phyloP scores from a whole-genome alignment of 2,329 filamentous ascomycete genomes.

The Orbilia oligospora region DNA sequence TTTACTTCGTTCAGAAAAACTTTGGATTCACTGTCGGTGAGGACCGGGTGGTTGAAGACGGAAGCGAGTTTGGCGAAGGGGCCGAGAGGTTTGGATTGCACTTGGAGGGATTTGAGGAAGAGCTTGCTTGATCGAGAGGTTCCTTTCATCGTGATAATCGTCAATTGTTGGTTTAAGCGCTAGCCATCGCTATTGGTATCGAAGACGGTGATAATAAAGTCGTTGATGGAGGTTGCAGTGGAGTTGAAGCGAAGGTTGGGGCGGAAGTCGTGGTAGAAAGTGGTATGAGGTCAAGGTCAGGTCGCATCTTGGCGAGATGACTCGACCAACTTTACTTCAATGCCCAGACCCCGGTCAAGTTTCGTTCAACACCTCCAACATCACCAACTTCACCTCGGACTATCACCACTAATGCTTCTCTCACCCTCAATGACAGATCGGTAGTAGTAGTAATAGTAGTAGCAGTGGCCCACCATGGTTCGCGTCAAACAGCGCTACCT shows the following conservation, averaged over 20 bases:
- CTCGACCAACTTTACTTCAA: not conserved
- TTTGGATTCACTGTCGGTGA: constrained; percentile 50
- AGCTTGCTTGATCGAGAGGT: constrained; percentile 14
- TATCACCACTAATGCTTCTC: constrained; percentile 3
- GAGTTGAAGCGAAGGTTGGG: not conserved
- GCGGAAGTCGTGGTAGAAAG: constrained; percentile 1
- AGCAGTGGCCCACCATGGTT: constrained; percentile 84
- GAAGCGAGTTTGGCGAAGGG: constrained; percentile 24
- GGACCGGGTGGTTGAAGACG: constrained; percentile 45
- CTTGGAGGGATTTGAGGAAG: constrained; percentile 25
- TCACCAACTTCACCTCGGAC: not conserved
- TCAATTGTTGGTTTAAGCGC: not conserved
- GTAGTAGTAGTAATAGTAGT: too few relatives aligned
- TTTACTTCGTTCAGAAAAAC: constrained; percentile 44
- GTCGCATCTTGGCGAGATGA: constrained; percentile 12
- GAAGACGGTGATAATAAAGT: not conserved
- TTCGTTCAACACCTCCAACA: not conserved
- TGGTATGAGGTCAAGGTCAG: not conserved
- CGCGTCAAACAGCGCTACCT: constrained; percentile 96
- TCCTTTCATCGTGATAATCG: constrained; percentile 39
- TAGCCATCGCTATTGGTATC: not conserved
- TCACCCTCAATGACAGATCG: constrained; percentile 26
- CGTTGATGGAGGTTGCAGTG: constrained; percentile 1
- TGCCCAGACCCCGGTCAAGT: not conserved
- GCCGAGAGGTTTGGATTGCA: not conserved